These are phyloP conservation scores for Phytophthora megakarya DNA, from an alignment of 352 stramenopile genomes.

Conservation along the genomic window DNA sequence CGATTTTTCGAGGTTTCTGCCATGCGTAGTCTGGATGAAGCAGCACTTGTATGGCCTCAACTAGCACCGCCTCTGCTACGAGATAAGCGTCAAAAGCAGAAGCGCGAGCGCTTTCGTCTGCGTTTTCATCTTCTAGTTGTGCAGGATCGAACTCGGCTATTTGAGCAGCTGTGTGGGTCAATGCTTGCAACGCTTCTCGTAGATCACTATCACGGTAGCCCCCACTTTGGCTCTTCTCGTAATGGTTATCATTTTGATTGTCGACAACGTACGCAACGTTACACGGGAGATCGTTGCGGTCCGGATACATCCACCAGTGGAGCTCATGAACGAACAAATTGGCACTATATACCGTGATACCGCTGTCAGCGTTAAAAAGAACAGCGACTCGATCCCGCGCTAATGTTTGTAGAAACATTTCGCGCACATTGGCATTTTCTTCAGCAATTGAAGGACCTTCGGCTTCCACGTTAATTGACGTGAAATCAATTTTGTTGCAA, in stretches of 20 bases:
- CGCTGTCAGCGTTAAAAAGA: conserved; percentile 41
- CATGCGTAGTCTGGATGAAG: conserved; percentile 46
- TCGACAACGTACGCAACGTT: conserved; percentile 30
- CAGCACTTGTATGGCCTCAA: conserved; percentile 53
- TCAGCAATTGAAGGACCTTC: neutral
- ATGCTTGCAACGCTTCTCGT: conserved; percentile 24
- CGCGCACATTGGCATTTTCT: conserved; percentile 2
- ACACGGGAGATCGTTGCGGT: conserved; percentile 29
- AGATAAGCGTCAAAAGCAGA: conserved; percentile 65
- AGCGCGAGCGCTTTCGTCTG: conserved; percentile 12
- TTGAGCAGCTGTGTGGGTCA: conserved; percentile 21
- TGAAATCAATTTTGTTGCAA: conserved; percentile 5
- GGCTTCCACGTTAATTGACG: neutral
- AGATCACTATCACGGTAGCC: conserved; percentile 34
- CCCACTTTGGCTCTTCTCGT: neutral
- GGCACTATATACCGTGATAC: conserved; percentile 32
- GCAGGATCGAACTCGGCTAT: conserved; percentile 25
- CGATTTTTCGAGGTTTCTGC: conserved; percentile 48
- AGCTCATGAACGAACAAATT: conserved; percentile 41
- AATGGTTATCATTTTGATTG: neutral
- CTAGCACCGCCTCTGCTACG: conserved; percentile 58
- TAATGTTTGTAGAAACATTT: conserved; percentile 14
- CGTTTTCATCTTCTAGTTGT: conserved; percentile 9
- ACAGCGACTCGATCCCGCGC: conserved; percentile 27
- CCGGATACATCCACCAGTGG: conserved; percentile 34